Evolutionary conservation across 2,329 filamentous ascomycete species (phyloP).

Genomic region (Pseudogymnoascus sp.): DNA sequence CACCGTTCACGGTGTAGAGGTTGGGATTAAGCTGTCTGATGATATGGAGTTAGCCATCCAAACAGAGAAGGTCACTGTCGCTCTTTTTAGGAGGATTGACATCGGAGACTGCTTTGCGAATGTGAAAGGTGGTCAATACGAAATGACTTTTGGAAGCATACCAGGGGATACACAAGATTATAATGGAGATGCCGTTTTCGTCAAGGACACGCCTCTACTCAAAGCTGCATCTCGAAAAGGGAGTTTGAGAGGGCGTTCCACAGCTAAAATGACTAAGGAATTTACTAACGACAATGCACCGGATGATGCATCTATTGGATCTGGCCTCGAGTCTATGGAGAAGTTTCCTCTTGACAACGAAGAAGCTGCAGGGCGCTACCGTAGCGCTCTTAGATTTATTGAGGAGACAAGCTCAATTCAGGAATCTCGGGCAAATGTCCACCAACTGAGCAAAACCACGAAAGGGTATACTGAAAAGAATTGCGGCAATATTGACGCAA

Average conservation of each 20-base stretch:
- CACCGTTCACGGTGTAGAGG: slow-evolving; percentile 43
- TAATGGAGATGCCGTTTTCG: slow-evolving; percentile 34
- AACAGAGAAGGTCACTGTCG: slow-evolving; percentile 39
- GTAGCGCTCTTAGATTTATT: slow-evolving; percentile 34
- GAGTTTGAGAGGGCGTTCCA: slow-evolving; percentile 16
- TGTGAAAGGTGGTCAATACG: slow-evolving; percentile 42
- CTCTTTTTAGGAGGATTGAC: slow-evolving; percentile 41
- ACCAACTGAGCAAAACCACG: slow-evolving; percentile 17
- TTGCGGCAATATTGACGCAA: slow-evolving; percentile 33
- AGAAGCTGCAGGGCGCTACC: slow-evolving; percentile 35
- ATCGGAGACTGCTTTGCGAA: slow-evolving; percentile 46
- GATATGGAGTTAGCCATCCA: slow-evolving; percentile 46
- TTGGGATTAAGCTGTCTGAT: slow-evolving; percentile 42
- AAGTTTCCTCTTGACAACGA: slow-evolving; percentile 38
- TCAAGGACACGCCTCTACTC: slow-evolving; percentile 38
- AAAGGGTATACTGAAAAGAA: slow-evolving; percentile 23
- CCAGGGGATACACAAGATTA: slow-evolving; percentile 30
- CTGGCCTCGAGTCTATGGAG: slow-evolving; percentile 33
- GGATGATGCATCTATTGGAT: slow-evolving; percentile 29
- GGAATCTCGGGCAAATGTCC: slow-evolving; percentile 28
- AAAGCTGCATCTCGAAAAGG: slow-evolving; percentile 33
- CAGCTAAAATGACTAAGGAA: slow-evolving; percentile 23
- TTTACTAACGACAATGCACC: slow-evolving; percentile 35
- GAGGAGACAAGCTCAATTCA: slow-evolving; percentile 32
- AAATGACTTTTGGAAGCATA: slow-evolving; percentile 40